Conservation (phyloP, 2,329 filamentous ascomycete species). For the Scolecobasidium constrictum region DNA sequence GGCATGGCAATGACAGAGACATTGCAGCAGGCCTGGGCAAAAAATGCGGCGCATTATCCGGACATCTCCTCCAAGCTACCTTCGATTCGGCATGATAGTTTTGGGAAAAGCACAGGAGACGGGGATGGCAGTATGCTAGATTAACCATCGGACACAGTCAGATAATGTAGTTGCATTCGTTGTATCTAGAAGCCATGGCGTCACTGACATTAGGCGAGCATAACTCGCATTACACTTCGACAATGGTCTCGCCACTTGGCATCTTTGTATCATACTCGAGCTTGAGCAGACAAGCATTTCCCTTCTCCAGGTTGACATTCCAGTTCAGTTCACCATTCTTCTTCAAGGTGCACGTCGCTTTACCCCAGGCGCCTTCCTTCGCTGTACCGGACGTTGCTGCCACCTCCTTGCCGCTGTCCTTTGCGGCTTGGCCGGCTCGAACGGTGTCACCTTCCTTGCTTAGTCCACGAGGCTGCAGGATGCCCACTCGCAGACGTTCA, state of each 20-base stretch:
- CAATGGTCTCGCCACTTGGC: conserved; percentile 39
- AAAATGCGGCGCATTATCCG: no score
- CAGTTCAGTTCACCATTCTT: conserved; percentile 49
- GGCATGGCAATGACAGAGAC: no score
- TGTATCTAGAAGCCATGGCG: no score
- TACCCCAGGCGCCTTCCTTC: conserved; percentile 35
- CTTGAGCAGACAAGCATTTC: conserved; percentile 44
- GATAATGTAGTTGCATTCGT: no score
- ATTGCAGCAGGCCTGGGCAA: no score
- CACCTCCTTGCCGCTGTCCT: conserved; percentile 7
- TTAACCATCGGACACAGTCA: no score
- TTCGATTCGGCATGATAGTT: no score
- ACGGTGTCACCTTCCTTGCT: conserved; percentile 27
- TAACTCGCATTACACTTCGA: conserved; percentile 4
- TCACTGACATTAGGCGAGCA: no score
- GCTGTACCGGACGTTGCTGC: background rate
- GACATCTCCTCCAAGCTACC: no score
- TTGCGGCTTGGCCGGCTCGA: conserved; percentile 20
- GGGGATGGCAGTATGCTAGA: no score
- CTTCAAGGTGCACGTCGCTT: conserved; percentile 40
- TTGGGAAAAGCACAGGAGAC: no score
- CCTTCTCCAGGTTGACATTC: conserved; percentile 47
- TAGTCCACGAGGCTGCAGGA: conserved; percentile 40
- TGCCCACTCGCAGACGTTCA: conserved; percentile 42
- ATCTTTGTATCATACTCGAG: conserved; percentile 52